Evolutionary conservation across 495 filamentous ascomycete species (phyloP).

Genomic region (Trichocladium uniseriatum): DNA sequence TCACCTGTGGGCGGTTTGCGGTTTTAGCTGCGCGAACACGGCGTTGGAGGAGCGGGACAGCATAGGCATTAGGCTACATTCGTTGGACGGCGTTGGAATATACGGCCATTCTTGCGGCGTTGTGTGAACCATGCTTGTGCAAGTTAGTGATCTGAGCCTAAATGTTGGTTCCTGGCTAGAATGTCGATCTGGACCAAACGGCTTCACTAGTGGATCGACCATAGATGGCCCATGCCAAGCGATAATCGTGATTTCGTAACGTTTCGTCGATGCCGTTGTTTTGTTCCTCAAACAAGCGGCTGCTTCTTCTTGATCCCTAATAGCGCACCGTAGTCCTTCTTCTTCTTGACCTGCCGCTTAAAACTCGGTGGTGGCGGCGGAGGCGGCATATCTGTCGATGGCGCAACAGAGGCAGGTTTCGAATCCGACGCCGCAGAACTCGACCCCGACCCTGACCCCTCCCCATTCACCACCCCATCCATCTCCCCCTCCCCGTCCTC

Average conservation of each 20-base stretch:
- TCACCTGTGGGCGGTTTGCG: too few species aligned
- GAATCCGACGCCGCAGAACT: constrained; percentile 20
- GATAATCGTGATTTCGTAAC: too few species aligned
- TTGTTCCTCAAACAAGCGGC: constrained; percentile 1
- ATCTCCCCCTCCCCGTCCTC: constrained; percentile 22
- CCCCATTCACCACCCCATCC: constrained; percentile 4
- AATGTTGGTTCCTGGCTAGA: not conserved
- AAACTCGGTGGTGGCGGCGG: constrained; percentile 47
- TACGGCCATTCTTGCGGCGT: too few species aligned
- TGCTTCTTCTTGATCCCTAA: constrained; percentile 91
- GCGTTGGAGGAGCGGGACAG: constrained; percentile 6
- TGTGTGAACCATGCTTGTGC: too few species aligned
- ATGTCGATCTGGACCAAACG: not conserved
- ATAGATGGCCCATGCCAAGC: too few species aligned
- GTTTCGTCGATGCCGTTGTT: too few species aligned
- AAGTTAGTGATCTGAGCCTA: too few species aligned
- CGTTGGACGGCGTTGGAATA: not conserved
- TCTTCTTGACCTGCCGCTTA: constrained; percentile 71
- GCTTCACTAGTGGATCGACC: too few species aligned
- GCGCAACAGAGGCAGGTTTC: constrained; percentile 7
- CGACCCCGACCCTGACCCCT: constrained; percentile 9
- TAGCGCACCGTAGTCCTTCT: constrained; percentile 61
- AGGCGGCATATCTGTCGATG: constrained; percentile 37
- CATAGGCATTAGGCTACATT: not conserved
- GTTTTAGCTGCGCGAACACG: constrained; percentile 4